phyloP scores from a whole-genome alignment of 345 rosid genomes.

The Pistacia integerrima region DNA sequence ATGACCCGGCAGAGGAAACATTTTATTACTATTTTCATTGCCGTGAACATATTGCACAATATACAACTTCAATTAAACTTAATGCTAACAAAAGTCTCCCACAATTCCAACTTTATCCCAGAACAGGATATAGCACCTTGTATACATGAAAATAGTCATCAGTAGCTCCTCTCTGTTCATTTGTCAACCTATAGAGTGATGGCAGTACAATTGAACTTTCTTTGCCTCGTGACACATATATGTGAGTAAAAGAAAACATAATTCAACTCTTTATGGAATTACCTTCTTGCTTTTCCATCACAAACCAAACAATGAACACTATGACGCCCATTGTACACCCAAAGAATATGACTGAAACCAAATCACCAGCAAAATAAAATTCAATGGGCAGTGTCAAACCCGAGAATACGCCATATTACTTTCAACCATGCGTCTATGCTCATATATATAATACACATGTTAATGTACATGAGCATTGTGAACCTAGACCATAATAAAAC shows the following conservation, averaged over 20 bases:
- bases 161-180: slow-evolving; percentile 91
- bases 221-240: not conserved
- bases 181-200: slow-evolving; percentile 58
- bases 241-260: not conserved
- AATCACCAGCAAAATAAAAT: slow-evolving; percentile 57
- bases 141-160: slow-evolving; percentile 87
- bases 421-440: not conserved
- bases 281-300: slow-evolving; percentile 94
- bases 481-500: too few relatives aligned
- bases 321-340: slow-evolving; percentile 95
- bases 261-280: slow-evolving; percentile 7
- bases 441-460: too few relatives aligned
- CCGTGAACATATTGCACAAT: slow-evolving; percentile 48
- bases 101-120: not conserved
- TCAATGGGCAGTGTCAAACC: not conserved
- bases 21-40: slow-evolving; percentile 78
- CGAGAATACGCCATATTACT: not conserved
- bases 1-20: slow-evolving; percentile 63
- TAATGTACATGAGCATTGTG: too few relatives aligned
- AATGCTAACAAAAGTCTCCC: not conserved
- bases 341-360: slow-evolving; percentile 87
- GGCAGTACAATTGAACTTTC: slow-evolving; percentile 6
- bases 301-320: slow-evolving; percentile 99
- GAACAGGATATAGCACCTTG: slow-evolving; percentile 47
- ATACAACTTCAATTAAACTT: slow-evolving; percentile 11